phyloP scores from a whole-genome alignment of 768 basidiomycete species.

The Lactarius quietus region DNA sequence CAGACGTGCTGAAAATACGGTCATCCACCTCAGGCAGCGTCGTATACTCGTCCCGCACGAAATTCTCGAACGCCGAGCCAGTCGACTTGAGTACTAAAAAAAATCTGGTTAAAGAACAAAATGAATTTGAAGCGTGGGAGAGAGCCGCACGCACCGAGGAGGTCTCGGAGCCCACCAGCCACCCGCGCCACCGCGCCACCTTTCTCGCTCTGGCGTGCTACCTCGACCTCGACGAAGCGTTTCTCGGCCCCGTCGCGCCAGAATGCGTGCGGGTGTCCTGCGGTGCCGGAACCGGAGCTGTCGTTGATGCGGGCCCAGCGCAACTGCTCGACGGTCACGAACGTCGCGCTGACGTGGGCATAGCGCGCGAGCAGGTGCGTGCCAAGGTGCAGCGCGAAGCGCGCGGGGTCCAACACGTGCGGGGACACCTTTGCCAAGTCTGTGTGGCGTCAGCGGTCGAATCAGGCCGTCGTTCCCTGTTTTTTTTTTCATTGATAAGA shows the following conservation, averaged over 20 bases:
- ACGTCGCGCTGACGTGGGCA: constrained; percentile 65
- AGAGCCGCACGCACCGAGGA: constrained; percentile 55
- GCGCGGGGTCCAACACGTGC: constrained; percentile 76
- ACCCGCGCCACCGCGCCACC: constrained; percentile 23
- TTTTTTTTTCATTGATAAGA: background rate
- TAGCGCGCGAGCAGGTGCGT: constrained; percentile 81
- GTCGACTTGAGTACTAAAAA: constrained; percentile 90
- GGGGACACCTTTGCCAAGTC: constrained; percentile 89
- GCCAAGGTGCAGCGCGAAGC: constrained; percentile 85
- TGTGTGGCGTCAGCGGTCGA: constrained; percentile 30
- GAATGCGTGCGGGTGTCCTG: constrained; percentile 77
- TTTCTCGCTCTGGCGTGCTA: constrained; percentile 27
- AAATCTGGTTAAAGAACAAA: too few species aligned
- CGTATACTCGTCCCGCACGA: constrained; percentile 85
- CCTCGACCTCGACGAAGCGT: constrained; percentile 57
- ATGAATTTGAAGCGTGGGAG: background rate
- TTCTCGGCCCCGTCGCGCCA: constrained; percentile 90
- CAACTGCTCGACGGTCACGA: constrained; percentile 70
- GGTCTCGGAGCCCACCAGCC: constrained; percentile 62
- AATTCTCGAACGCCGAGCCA: constrained; percentile 80
- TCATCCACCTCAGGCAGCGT: constrained; percentile 81
- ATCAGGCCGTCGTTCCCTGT: too few species aligned
- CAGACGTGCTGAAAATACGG: constrained; percentile 84
- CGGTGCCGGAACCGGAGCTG: constrained; percentile 30
- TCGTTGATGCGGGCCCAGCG: constrained; percentile 80